Percentiles rank a stretch among this genome's conserved stretches.
Evolutionary conservation across 805 yeast genomes (phyloP).

Genomic region (Yamadazyma ubonensis): DNA sequence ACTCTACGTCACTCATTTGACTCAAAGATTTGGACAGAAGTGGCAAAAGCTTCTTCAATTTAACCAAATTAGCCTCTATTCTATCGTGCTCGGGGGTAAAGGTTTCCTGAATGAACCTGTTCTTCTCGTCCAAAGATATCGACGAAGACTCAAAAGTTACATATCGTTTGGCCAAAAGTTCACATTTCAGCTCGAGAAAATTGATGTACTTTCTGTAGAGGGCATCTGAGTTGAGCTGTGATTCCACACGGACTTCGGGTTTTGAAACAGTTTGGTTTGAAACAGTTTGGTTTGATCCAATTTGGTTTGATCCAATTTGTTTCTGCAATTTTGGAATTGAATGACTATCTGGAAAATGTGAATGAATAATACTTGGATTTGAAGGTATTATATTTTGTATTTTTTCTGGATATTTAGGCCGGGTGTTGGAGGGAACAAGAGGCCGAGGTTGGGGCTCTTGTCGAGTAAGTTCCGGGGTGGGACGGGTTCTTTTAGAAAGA

Average conservation of each 20-base stretch:
- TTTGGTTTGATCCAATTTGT: no score
- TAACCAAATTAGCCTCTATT: constrained; percentile 16
- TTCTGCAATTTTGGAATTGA: no score
- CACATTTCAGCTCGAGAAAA: constrained; percentile 26
- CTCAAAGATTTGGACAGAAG: constrained; percentile 3
- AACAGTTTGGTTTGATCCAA: no score
- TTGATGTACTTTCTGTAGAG: constrained; percentile 11
- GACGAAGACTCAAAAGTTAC: constrained; percentile 36
- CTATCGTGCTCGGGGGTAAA: constrained; percentile 25
- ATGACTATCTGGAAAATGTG: no score
- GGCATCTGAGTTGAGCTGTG: not conserved
- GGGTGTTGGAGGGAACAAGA: no score
- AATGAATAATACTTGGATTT: no score
- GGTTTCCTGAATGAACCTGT: constrained; percentile 22
- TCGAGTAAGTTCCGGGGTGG: not conserved
- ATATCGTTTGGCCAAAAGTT: constrained; percentile 29
- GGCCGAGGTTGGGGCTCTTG: no score
- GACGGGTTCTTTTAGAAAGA: not conserved
- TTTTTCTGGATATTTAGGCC: no score
- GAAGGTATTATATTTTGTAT: no score
- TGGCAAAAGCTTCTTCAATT: constrained; percentile 5
- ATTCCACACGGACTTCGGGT: no score
- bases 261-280: no score
- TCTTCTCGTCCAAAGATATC: constrained; percentile 37
- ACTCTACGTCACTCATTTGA: constrained; percentile 7